Base-by-base conservation (phyloP, 2,329 filamentous ascomycete species). In the Diaporthe velutina region DNA sequence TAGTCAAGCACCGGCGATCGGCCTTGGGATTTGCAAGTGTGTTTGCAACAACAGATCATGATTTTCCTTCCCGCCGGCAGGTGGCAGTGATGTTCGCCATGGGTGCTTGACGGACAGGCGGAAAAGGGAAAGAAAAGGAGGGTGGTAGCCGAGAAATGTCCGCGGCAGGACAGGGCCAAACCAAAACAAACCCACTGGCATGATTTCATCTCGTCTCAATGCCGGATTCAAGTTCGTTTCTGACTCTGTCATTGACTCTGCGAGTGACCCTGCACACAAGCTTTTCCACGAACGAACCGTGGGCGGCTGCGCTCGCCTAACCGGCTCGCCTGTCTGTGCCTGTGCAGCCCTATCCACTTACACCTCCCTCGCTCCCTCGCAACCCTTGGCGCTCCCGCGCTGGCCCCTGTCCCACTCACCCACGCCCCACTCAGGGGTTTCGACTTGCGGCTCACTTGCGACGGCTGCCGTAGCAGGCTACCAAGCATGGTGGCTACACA, bases 401-500 rank as follows among this genome's bases (percentile, higher is more conserved):
- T 54, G 50, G 50, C 55, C 64, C 64, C 64, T 67, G 64, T 40
- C 30, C 22, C 64, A 12, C 64, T 38, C n/a, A 6, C 64, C 30
- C 64, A 40, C 64, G 35, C 35, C 67, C 66, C 73, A 74, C 73
- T 66, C 73, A 74, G 73, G 73, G 73, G 66, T 54, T 61, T 64
- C 73, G 57, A 74, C 66, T 70, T 66, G 73, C 73, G 73, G 73
- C 73, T 42, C 58, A 74, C 30, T n/a, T 74, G 73, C 66, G 66
- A 74, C 73, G 67, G 66, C 73, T 12, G 60, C 57, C 57, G 73
- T 74, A 71, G 66, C 73, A 74, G 73, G 52, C 33, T 48, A 45
- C 60, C 48, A 70, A 55, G 73, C 73, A 71, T 58, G 57, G 50
- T 35, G 45, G 25, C 28, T 64, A 28, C 30, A 55, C 57, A 22